phyloP scores from a whole-genome alignment of 139 green algal species.

The Closterium sp. region DNA sequence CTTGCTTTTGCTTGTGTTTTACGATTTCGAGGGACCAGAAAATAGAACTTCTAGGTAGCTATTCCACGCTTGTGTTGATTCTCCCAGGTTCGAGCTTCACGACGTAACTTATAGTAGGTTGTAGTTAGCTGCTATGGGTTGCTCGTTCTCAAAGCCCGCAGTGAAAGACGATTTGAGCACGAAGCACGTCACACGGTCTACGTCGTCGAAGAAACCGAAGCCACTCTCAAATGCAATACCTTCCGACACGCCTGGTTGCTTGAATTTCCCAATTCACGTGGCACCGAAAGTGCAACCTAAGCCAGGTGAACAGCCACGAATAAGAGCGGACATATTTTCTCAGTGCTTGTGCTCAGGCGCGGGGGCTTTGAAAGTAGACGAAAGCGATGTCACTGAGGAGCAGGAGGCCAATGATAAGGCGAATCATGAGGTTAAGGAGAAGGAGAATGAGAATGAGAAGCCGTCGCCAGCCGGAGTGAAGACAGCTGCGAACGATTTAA shows the following conservation, averaged over 20 bases:
- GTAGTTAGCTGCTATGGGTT: neutral
- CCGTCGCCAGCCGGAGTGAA: neutral
- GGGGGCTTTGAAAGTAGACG: neutral
- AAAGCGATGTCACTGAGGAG: neutral
- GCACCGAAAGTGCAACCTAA: neutral
- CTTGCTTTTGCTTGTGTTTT: neutral
- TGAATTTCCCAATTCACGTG: neutral
- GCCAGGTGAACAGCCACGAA: neutral
- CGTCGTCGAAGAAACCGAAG: neutral
- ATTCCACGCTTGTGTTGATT: neutral
- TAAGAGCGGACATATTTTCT: neutral
- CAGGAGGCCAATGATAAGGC: neutral
- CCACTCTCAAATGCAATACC: neutral
- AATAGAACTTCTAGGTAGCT: neutral
- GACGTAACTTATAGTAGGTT: neutral
- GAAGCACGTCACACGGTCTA: neutral
- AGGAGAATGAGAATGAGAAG: neutral
- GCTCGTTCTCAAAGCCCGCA: neutral
- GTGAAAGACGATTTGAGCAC: neutral
- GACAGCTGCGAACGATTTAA: neutral
- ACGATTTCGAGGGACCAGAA: too few species aligned
- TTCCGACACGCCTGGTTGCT: neutral
- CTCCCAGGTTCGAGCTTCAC: neutral
- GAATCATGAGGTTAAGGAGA: neutral
- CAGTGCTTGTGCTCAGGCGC: neutral